Evolutionary conservation across 176 grass and related monocot species (phyloP).

Genomic region (Eleusine indica): DNA sequence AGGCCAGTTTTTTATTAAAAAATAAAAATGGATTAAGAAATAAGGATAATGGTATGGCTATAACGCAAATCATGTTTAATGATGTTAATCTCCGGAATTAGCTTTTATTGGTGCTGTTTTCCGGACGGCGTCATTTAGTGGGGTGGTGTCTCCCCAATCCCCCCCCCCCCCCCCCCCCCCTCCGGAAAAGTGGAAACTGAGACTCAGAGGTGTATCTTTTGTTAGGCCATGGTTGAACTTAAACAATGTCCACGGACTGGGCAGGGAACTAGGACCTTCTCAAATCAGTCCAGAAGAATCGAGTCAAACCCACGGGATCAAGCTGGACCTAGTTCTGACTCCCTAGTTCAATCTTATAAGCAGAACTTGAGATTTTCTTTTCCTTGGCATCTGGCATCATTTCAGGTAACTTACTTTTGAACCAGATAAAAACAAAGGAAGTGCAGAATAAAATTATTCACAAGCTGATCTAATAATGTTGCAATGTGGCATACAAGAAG

Average conservation of each 20-base stretch:
- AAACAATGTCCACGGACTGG: background rate
- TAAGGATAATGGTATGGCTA: too few species aligned
- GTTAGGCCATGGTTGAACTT: too few species aligned
- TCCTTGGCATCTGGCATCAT: background rate
- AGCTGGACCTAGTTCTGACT: background rate
- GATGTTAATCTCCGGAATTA: too few species aligned
- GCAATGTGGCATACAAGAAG: conserved; percentile 35
- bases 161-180: too few species aligned
- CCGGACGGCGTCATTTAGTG: too few species aligned
- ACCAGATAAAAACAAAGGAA: background rate
- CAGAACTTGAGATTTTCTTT: background rate
- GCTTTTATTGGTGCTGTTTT: too few species aligned
- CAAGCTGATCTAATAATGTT: conserved; percentile 26
- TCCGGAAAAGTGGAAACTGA: background rate
- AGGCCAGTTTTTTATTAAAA: too few species aligned
- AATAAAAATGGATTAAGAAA: too few species aligned
- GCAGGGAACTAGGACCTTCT: background rate
- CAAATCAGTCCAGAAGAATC: background rate
- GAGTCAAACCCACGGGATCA: background rate
- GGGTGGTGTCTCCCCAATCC: too few species aligned
- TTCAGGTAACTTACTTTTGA: too few species aligned
- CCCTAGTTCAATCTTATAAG: background rate
- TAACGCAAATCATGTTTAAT: too few species aligned
- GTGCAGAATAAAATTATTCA: conserved; percentile 19
- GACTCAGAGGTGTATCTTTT: too few species aligned